Evolutionary conservation across 176 grass and related monocot genomes (phyloP).

Genomic region (Aegilops tauschii): DNA sequence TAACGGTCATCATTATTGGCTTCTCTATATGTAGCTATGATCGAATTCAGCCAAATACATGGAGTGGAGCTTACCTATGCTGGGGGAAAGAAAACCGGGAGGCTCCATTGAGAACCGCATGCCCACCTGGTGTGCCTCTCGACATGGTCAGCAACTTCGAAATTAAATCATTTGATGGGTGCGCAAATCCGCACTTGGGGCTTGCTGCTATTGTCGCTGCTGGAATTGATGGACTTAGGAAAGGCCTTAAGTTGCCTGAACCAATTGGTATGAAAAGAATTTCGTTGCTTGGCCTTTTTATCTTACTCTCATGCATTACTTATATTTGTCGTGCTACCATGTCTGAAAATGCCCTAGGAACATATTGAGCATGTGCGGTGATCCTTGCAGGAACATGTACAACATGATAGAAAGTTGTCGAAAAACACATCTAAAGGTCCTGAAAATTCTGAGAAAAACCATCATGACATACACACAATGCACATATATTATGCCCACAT

Average conservation of each 20-base stretch:
- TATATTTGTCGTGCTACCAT: background rate
- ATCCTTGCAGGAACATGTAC: background rate
- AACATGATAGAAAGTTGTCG: background rate
- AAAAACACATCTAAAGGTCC: background rate
- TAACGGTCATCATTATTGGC: background rate
- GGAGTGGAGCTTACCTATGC: constrained; percentile 93
- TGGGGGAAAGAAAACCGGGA: constrained; percentile 99
- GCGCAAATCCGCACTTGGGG: constrained; percentile 85
- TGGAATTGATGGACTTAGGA: constrained; percentile 89
- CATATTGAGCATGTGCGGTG: background rate
- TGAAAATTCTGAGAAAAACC: background rate
- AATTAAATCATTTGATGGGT: constrained; percentile 93
- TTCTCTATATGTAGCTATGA: constrained; percentile 63
- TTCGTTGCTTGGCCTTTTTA: background rate
- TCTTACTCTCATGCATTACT: background rate
- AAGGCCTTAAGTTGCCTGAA: constrained; percentile 68
- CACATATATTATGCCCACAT: background rate
- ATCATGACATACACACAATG: no score
- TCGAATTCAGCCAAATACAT: constrained; percentile 87
- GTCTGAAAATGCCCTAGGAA: constrained; percentile 5
- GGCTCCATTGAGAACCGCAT: constrained; percentile 92
- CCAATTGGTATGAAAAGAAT: constrained; percentile 57
- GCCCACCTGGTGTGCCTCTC: constrained; percentile 80
- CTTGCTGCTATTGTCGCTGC: constrained; percentile 71
- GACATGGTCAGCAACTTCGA: constrained; percentile 95